Base-by-base conservation (phyloP, 257 asterid species). In the Nicotiana otophora region DNA sequence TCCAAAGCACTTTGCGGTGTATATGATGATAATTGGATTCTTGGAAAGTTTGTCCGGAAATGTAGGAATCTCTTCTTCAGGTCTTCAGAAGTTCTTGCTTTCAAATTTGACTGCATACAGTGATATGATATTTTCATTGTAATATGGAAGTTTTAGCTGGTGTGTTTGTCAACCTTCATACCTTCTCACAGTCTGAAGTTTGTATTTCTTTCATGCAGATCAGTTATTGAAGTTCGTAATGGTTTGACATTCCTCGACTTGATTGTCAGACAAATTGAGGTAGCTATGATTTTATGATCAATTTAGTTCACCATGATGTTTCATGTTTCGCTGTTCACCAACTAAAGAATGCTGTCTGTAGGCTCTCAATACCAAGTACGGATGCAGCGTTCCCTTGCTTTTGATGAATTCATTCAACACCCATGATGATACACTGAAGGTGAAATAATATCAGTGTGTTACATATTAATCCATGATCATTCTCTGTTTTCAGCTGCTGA, bases 371-470 rank as follows among this genome's bases (percentile, higher is more conserved):
- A 83, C 86, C 82, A 93, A 89, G 85, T 96, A 96, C 65, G 99
- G 98, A 68, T 96, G 98, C 88, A 93, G 17, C 58, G 99, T 96
- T 77, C 99, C 99, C 77, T 90, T 96, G 88, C 94, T 96, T 82
- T 87, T 96, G 76, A 96, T 96, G 99, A 96, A 96, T 88, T 96
- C 99, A 83, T 96, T 96, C 94, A 96, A 96, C 87, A 96, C 99
- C 75, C 99, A 96, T 80, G 98, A 96, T 87, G 98, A 96, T 82
- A 94, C 99, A 76, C 82, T 80, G 81, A 96, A 96, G 99, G 99
- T 96, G 84, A 87, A 82, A 64, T 72, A 82, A 36, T 31, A 67
- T 31, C 48, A 64, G 63, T 81, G 10, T 66, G 26, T n/a, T 31
- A 48, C 36, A 26, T 77, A 68, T 31, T 61, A 67, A 67, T 28